Evolutionary conservation across 1,284 basidiomycete genomes (phyloP).

Genomic region (Puccinia polysora): DNA sequence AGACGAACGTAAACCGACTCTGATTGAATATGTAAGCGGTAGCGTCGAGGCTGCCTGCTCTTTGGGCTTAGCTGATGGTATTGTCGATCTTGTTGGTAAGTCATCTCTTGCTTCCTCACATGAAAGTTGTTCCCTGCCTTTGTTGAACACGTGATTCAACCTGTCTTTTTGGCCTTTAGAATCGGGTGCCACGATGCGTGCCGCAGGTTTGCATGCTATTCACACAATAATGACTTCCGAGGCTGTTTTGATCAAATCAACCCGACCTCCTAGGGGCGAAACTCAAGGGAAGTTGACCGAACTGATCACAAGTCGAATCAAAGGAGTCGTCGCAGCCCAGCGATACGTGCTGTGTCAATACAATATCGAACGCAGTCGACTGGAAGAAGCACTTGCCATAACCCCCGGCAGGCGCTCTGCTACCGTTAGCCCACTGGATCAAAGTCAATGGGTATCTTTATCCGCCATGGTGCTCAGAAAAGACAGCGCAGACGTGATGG

Average conservation of each 20-base stretch:
- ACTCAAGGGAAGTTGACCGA: conserved; percentile 61
- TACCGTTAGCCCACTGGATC: conserved; percentile 80
- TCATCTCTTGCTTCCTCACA: conserved; percentile 36
- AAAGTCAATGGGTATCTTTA: conserved; percentile 79
- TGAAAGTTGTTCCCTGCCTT: conserved; percentile 62
- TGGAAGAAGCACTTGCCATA: conserved; percentile 65
- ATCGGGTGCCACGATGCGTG: conserved; percentile 84
- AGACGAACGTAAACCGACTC: background rate
- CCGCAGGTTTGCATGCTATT: conserved; percentile 88
- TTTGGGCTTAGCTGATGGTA: conserved; percentile 92
- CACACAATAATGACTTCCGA: conserved; percentile 81
- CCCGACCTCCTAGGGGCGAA: conserved; percentile 59
- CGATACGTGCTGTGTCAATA: conserved; percentile 52
- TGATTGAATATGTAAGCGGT: conserved; percentile 90
- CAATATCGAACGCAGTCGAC: conserved; percentile 67
- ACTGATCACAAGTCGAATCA: conserved; percentile 69
- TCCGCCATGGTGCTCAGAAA: conserved; percentile 87
- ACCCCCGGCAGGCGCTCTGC: conserved; percentile 88
- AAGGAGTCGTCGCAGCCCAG: conserved; percentile 62
- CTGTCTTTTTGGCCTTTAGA: conserved; percentile 58
- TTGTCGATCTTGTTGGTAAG: conserved; percentile 63
- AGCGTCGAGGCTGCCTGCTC: conserved; percentile 98
- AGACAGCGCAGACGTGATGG: conserved; percentile 81
- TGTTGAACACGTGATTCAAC: background rate
- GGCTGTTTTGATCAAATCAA: conserved; percentile 69